These are phyloP conservation scores for Apiotrichum veenhuisii DNA, from an alignment of 1,284 basidiomycete genomes.

Conservation along the genomic window DNA sequence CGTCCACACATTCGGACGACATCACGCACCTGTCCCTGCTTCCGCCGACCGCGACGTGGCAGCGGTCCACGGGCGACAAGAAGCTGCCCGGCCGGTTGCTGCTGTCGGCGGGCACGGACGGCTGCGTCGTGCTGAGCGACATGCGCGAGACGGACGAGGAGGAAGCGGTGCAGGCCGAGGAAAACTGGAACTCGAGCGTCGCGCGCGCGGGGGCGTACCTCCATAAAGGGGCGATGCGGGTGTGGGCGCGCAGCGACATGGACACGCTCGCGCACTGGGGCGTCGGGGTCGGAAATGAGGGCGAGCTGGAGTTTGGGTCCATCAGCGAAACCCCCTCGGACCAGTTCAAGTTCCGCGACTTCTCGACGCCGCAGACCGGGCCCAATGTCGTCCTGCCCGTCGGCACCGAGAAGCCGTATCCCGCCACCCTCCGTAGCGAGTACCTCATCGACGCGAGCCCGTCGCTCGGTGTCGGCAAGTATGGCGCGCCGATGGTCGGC, in stretches of 20 bases:
- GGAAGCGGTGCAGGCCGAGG: constrained; percentile 49
- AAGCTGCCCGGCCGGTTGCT: constrained; percentile 42
- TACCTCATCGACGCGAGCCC: constrained; percentile 47
- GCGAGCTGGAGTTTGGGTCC: constrained; percentile 39
- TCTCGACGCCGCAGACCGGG: constrained; percentile 23
- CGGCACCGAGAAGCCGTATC: constrained; percentile 30
- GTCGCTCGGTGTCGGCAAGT: constrained; percentile 37
- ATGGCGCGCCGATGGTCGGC: constrained; percentile 37
- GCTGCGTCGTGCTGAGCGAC: constrained; percentile 50
- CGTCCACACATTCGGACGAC: constrained; percentile 54
- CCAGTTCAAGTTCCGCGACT: constrained; percentile 36
- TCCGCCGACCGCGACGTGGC: constrained; percentile 40
- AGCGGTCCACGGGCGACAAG: constrained; percentile 5
- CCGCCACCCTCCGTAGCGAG: constrained; percentile 30
- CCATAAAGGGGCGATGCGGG: constrained; percentile 33
- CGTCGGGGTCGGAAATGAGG: constrained; percentile 22
- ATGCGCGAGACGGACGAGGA: constrained; percentile 52
- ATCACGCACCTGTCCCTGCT: constrained; percentile 52
- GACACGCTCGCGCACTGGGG: constrained; percentile 42
- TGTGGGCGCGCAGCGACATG: constrained; percentile 51
- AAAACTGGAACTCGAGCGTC: constrained; percentile 48
- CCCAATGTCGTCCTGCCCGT: constrained; percentile 29
- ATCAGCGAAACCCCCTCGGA: constrained; percentile 26
- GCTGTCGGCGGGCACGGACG: constrained; percentile 52
- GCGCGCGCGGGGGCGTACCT: constrained; percentile 35